These are phyloP conservation scores for Colletotrichum costaricense DNA, from an alignment of 2,329 filamentous ascomycete genomes.

Conservation along the genomic window DNA sequence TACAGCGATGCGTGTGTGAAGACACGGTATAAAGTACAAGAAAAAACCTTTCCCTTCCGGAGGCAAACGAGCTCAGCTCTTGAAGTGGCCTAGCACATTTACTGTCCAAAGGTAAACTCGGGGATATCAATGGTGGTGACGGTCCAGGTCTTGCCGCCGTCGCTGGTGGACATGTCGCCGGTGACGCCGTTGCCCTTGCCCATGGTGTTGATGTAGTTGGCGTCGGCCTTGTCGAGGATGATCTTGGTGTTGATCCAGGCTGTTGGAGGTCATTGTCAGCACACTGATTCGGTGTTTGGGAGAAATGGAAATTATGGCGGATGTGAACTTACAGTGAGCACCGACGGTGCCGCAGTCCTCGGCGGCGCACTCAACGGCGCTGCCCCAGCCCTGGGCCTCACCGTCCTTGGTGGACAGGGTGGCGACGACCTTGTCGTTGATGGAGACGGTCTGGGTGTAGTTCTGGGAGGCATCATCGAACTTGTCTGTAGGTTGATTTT, in stretches of 20 bases:
- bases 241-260: slow-evolving; percentile 34
- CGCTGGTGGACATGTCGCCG: slow-evolving; percentile 26
- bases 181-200: slow-evolving; percentile 30
- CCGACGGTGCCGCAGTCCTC: slow-evolving; percentile 75
- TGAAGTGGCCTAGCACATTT: background rate
- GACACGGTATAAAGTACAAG: background rate
- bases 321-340: slow-evolving; percentile 15
- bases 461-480: slow-evolving; percentile 26
- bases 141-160: slow-evolving; percentile 31
- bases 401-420: slow-evolving; percentile 57
- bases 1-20: background rate
- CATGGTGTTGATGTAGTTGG: slow-evolving; percentile 30
- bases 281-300: too few relatives aligned
- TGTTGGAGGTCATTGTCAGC: background rate
- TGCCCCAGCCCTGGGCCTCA: slow-evolving; percentile 55
- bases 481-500: slow-evolving; percentile 1
- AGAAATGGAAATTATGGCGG: too few relatives aligned
- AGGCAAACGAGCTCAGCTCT: background rate
- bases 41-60: background rate
- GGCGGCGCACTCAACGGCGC: slow-evolving; percentile 70
- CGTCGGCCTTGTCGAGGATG: slow-evolving; percentile 29
- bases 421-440: slow-evolving; percentile 45
- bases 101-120: slow-evolving; percentile 28
- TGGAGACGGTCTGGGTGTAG: slow-evolving; percentile 32
- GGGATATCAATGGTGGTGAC: slow-evolving; percentile 30